Percentiles rank a stretch among this genome's conserved stretches.
Evolutionary conservation across 2,329 filamentous ascomycete species (phyloP).

Genomic region (Exophiala sideris): DNA sequence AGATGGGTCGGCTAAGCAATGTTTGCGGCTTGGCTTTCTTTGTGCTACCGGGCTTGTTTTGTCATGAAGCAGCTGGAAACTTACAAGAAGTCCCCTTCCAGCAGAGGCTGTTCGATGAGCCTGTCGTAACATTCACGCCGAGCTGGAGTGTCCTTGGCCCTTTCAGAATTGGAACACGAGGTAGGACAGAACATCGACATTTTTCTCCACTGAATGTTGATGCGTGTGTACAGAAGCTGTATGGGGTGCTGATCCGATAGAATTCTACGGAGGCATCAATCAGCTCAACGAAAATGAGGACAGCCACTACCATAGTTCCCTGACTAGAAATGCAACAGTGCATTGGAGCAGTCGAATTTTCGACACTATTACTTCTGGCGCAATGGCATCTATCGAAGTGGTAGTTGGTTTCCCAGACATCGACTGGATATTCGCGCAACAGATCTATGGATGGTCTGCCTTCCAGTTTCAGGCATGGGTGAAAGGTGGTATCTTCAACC

Average conservation of each 20-base stretch:
- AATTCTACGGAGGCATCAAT: constrained; percentile 52
- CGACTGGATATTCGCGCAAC: constrained; percentile 53
- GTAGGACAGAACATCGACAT: constrained; percentile 32
- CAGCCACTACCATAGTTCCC: constrained; percentile 48
- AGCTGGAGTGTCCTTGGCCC: constrained; percentile 55
- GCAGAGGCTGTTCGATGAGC: neutral
- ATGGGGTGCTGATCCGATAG: constrained; percentile 59
- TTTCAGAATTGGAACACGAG: constrained; percentile 58
- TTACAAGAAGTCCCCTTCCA: constrained; percentile 7
- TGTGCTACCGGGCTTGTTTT: neutral
- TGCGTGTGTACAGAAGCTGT: constrained; percentile 45
- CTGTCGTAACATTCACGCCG: constrained; percentile 29
- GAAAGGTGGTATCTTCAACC: constrained; percentile 39
- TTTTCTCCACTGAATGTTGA: constrained; percentile 3
- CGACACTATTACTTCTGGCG: constrained; percentile 27
- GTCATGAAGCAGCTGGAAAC: neutral
- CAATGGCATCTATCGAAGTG: constrained; percentile 38
- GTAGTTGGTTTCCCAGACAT: constrained; percentile 48
- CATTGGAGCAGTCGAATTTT: constrained; percentile 46
- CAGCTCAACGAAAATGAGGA: constrained; percentile 42
- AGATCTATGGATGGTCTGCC: constrained; percentile 58
- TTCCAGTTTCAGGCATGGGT: constrained; percentile 59
- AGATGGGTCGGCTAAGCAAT: neutral
- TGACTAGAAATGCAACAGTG: constrained; percentile 50
- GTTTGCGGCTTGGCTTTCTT: neutral